Evolutionary conservation across 2,329 filamentous ascomycete species (phyloP).

Genomic region (Penicillium psychrosexuale): DNA sequence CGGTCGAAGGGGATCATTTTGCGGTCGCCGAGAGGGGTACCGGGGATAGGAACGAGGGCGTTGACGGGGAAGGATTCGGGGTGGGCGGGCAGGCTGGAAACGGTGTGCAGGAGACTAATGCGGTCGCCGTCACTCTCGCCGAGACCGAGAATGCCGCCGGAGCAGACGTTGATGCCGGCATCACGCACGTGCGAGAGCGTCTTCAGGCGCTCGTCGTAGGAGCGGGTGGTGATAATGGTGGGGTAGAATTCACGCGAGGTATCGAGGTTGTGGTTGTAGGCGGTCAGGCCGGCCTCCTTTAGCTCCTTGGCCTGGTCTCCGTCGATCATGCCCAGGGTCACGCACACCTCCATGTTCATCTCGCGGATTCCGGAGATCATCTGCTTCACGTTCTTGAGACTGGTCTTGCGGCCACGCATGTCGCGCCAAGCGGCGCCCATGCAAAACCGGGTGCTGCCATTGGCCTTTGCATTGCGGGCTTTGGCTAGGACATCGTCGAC

Average conservation of each 20-base stretch:
- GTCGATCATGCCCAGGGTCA: slow-evolving; percentile 94
- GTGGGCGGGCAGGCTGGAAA: slow-evolving; percentile 74
- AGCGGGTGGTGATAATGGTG: slow-evolving; percentile 76
- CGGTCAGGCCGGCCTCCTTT: slow-evolving; percentile 78
- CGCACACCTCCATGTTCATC: slow-evolving; percentile 86
- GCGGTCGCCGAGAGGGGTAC: slow-evolving; percentile 75
- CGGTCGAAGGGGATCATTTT: slow-evolving; percentile 72
- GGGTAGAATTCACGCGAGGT: slow-evolving; percentile 88
- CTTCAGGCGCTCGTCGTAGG: slow-evolving; percentile 80
- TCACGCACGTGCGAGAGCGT: slow-evolving; percentile 78
- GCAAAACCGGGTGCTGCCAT: slow-evolving; percentile 87
- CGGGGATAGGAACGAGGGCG: slow-evolving; percentile 84
- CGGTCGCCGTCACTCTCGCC: slow-evolving; percentile 77
- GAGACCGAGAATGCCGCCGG: slow-evolving; percentile 80
- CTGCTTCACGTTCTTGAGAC: slow-evolving; percentile 75
- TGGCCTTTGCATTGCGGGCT: slow-evolving; percentile 72
- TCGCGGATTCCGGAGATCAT: slow-evolving; percentile 80
- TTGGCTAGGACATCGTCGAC: slow-evolving; percentile 79
- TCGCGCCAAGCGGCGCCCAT: slow-evolving; percentile 94
- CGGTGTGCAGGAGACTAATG: slow-evolving; percentile 77
- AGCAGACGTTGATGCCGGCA: slow-evolving; percentile 86
- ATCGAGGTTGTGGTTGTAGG: slow-evolving; percentile 93
- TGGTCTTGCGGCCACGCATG: slow-evolving; percentile 85
- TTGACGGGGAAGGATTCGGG: slow-evolving; percentile 92
- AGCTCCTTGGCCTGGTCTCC: slow-evolving; percentile 74